Conservation (phyloP, 2,329 filamentous ascomycete genomes). For the Balansia obtecta region DNA sequence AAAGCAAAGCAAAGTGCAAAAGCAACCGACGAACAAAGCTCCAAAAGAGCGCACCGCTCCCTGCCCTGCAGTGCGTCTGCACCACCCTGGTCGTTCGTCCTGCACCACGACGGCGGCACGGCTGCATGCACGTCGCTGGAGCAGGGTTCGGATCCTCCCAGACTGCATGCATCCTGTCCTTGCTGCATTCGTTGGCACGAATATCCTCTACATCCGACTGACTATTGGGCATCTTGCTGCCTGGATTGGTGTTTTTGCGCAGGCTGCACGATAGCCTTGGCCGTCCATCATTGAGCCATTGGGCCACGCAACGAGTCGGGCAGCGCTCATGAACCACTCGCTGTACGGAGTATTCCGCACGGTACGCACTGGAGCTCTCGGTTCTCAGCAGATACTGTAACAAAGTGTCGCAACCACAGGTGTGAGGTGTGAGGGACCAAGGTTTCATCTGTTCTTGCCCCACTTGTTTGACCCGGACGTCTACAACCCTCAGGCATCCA, state of each 20-base stretch:
- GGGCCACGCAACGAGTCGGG: no score
- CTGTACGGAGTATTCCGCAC: background rate
- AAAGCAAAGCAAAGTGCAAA: background rate
- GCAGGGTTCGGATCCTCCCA: background rate
- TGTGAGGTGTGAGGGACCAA: no score
- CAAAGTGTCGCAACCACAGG: no score
- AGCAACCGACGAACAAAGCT: background rate
- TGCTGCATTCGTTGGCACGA: background rate
- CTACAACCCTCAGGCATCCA: background rate
- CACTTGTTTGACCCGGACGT: background rate
- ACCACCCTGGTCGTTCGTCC: background rate
- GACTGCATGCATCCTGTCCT: background rate
- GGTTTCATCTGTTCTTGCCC: background rate
- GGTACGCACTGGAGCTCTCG: no score
- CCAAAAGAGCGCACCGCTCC: background rate
- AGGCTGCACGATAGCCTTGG: background rate
- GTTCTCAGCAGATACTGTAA: no score
- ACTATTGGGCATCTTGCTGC: no score
- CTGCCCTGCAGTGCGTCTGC: background rate
- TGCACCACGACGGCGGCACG: background rate
- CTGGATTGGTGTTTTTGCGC: background rate
- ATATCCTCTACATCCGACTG: no score
- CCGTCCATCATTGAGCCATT: background rate
- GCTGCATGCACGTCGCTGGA: constrained; percentile 1
- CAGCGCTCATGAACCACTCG: background rate